phyloP scores from a whole-genome alignment of 331 rosid species.

The Ulmus americana region DNA sequence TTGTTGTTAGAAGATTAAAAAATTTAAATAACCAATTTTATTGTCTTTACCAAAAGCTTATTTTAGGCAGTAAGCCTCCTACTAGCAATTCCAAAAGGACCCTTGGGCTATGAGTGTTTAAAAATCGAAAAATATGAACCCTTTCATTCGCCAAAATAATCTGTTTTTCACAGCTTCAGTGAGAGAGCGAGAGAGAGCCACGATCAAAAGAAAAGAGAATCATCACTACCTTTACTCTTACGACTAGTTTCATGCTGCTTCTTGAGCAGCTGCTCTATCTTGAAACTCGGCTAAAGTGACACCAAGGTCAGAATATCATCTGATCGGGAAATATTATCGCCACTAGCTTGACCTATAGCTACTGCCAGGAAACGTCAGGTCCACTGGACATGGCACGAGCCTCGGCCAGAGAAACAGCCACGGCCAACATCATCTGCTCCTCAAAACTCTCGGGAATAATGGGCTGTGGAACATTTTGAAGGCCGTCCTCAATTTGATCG shows the following conservation, averaged over 20 bases:
- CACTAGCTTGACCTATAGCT: slow-evolving; percentile 26
- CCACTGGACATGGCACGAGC: slow-evolving; percentile 61
- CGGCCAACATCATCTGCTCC: slow-evolving; percentile 98
- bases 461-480: slow-evolving; percentile 40
- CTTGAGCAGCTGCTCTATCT: slow-evolving; percentile 32
- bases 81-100: too few relatives aligned
- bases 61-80: too few relatives aligned
- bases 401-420: slow-evolving; percentile 94
- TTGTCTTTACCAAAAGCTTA: too few relatives aligned
- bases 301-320: slow-evolving; percentile 12
- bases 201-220: slow-evolving; percentile 29
- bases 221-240: slow-evolving; percentile 44
- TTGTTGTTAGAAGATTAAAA: too few relatives aligned
- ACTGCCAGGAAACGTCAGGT: slow-evolving; percentile 72
- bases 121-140: slow-evolving; percentile 39
- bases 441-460: slow-evolving; percentile 84
- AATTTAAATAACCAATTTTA: too few relatives aligned
- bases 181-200: slow-evolving; percentile 14
- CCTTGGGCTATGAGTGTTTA: background rate
- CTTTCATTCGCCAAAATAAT: slow-evolving; percentile 53
- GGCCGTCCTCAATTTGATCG: slow-evolving; percentile 48
- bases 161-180: slow-evolving; percentile 45
- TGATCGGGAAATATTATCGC: slow-evolving; percentile 22
- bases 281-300: slow-evolving; percentile 30
- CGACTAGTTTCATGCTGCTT: slow-evolving; percentile 26